These are phyloP conservation scores for Colletotrichum godetiae DNA, from an alignment of 2,329 filamentous ascomycete genomes.

Conservation along the genomic window DNA sequence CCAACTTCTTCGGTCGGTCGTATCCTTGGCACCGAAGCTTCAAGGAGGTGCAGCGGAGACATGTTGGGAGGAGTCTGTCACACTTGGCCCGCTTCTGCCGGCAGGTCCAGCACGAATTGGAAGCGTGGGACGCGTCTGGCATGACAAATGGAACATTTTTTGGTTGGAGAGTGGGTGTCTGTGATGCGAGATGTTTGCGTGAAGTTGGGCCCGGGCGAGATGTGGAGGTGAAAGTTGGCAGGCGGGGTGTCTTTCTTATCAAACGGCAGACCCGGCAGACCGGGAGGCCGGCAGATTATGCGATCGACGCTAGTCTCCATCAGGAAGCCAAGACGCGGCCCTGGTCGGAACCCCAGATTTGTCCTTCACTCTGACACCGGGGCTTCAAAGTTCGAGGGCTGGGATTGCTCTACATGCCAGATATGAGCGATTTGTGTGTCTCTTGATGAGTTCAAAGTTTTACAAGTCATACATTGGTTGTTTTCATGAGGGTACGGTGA, in stretches of 20 bases:
- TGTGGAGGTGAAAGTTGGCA: not conserved
- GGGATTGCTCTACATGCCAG: too few species aligned
- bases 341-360: slow-evolving; percentile 24
- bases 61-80: slow-evolving; percentile 24
- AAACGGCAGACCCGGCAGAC: not conserved
- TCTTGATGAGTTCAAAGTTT: too few species aligned
- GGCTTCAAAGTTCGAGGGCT: not conserved
- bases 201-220: not conserved
- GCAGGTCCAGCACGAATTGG: slow-evolving; percentile 29
- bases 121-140: slow-evolving; percentile 20
- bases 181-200: not conserved
- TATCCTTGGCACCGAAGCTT: slow-evolving; percentile 31
- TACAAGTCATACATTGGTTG: too few species aligned
- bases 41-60: slow-evolving; percentile 25
- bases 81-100: slow-evolving; percentile 31
- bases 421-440: too few species aligned
- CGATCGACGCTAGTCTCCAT: slow-evolving; percentile 5
- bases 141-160: slow-evolving; percentile 23
- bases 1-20: slow-evolving; percentile 16
- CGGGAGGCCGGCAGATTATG: not conserved
- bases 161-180: not conserved
- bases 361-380: not conserved
- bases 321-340: slow-evolving; percentile 33
- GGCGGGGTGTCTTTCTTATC: slow-evolving; percentile 11
- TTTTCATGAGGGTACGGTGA: too few species aligned